phyloP scores from a whole-genome alignment of 345 rosid species.

The Gynandropsis gynandra region DNA sequence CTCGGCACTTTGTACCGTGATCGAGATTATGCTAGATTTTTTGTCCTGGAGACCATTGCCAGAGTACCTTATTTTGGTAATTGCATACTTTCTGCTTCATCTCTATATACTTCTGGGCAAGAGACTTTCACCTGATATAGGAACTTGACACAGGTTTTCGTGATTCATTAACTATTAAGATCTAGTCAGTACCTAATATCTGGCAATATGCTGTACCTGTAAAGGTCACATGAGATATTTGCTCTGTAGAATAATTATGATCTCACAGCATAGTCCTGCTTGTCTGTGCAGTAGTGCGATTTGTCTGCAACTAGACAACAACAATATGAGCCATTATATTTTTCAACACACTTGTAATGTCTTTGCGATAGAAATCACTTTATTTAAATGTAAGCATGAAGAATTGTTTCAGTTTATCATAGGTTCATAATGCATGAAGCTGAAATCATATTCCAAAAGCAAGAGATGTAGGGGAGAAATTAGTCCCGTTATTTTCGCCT shows the following conservation, averaged over 20 bases:
- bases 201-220: no score
- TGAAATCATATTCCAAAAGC: constrained; percentile 1
- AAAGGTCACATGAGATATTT: no score
- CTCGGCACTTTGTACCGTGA: constrained; percentile 77
- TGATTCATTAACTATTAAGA: no score
- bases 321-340: no score
- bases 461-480: no score
- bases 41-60: constrained; percentile 92
- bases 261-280: no score
- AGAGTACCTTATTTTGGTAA: constrained; percentile 96
- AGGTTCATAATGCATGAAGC: not conserved
- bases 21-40: constrained; percentile 81
- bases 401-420: no score
- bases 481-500: no score
- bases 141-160: no score
- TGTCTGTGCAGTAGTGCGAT: not conserved
- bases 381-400: not conserved
- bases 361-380: not conserved
- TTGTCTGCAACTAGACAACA: not conserved
- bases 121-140: no score
- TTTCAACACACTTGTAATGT: not conserved
- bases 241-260: no score
- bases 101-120: not conserved
- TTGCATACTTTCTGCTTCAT: constrained; percentile 14
- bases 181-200: no score